Base-by-base conservation (phyloP, 768 basidiomycete genomes). In the Strobilomyces confusus region DNA sequence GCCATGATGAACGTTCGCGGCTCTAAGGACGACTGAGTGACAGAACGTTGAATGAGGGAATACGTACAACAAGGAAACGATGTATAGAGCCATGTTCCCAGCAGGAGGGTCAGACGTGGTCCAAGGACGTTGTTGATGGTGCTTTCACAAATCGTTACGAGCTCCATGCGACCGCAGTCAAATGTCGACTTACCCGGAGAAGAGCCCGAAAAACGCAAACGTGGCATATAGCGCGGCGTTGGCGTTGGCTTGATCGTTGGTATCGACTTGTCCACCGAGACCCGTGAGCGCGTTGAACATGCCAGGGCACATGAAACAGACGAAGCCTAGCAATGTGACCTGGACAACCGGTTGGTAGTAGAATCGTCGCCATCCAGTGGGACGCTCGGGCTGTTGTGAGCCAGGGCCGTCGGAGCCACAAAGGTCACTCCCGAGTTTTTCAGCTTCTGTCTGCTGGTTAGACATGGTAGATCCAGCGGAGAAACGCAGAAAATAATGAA, bases 51-150 rank as follows among this genome's bases (percentile, higher is more conserved):
- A 48, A 41, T 22, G 41, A 29, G 14, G 11, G 30, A 60, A 12
- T 19, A 9, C 71, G 30, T 71, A 79, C 77, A 78, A 72, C 46
- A 72, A 71, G 0, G 78, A 63, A 12, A 78, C 75, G 33, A 80
- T 72, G 54, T 80, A 80, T 44, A 80, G 62, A 2, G 76, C 47
- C 72, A 71, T 3, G 80, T 75, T 7, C 81, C 81, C 51, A 81
- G 41, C 60, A 72, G 72, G 19, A 82, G 71, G 0, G 81, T 80
- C 15, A 74, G 51, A 12, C 74, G 71, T 23, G 79, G 75, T 5
- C 81, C 81, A 17, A 82, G 73, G 8, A 75, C 76, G 60, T 94
- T 94, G 71, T 87, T 89, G 66, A 92, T 71, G 3, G 87, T 83
- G 23, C 89, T 89, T 23, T 32, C 19, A 26, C 25, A 23, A 22